Evolutionary conservation across 306 rosid genomes (phyloP).

Genomic region (Benincasa hispida): DNA sequence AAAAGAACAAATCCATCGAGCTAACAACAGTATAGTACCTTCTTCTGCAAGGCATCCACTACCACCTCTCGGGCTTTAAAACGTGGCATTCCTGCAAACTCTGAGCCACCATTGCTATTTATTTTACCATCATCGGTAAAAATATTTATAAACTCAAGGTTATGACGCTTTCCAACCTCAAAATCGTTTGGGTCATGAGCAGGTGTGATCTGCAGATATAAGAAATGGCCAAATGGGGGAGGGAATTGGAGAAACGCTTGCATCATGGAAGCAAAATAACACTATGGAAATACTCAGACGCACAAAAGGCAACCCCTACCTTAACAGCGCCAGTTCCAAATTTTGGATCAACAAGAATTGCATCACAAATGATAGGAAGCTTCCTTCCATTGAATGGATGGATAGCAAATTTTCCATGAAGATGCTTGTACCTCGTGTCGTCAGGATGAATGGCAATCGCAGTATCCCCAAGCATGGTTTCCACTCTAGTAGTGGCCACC

Average conservation of each 20-base stretch:
- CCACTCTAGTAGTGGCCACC: constrained; percentile 91
- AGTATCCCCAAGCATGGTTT: constrained; percentile 96
- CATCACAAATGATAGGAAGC: constrained; percentile 74
- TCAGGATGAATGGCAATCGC: constrained; percentile 84
- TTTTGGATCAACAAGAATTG: constrained; percentile 75
- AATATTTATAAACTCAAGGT: constrained; percentile 64
- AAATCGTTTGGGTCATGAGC: constrained; percentile 99
- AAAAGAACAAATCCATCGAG: neutral
- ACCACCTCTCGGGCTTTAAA: constrained; percentile 72
- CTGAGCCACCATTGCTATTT: constrained; percentile 78
- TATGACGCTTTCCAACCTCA: constrained; percentile 83
- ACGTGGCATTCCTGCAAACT: constrained; percentile 77
- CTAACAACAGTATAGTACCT: constrained; percentile 33
- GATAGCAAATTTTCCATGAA: constrained; percentile 77
- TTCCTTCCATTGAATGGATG: constrained; percentile 86
- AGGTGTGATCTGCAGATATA: constrained; percentile 72
- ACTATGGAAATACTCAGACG: neutral
- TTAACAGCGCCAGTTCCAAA: constrained; percentile 98
- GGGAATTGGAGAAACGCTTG: constrained; percentile 7
- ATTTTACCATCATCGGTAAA: constrained; percentile 84
- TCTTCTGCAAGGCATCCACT: constrained; percentile 54
- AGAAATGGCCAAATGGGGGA: constrained; percentile 10
- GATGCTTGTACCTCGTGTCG: constrained; percentile 52
- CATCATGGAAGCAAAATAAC: neutral
- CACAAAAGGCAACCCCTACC: constrained; percentile 32